A percentile compares a stretch with the other conserved stretches of the same genome.
These are phyloP conservation scores for Cladosporium austrohemisphaericum DNA, from an alignment of 2,329 filamentous ascomycete species.

Conservation along the genomic window DNA sequence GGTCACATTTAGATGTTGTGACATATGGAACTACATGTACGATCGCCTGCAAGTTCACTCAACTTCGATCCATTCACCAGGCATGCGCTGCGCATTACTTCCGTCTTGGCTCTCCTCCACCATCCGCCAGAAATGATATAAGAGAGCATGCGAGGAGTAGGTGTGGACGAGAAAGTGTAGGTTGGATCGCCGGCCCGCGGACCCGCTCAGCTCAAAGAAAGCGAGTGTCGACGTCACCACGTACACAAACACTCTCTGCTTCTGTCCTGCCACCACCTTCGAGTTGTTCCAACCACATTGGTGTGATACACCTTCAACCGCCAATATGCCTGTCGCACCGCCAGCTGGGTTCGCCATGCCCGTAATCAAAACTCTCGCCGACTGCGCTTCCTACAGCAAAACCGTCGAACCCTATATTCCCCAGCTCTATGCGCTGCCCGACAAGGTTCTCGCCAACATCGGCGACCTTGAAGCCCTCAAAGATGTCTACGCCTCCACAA, in stretches of 20 bases:
- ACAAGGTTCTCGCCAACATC: conserved; percentile 51
- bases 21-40: no score
- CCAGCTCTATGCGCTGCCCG: conserved; percentile 48
- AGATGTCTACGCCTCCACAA: conserved; percentile 75
- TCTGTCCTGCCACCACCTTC: no score
- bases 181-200: no score
- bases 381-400: conserved; percentile 71
- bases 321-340: conserved; percentile 17
- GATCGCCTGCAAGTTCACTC: no score
- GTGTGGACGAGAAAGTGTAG: no score
- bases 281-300: not conserved
- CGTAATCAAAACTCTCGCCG: conserved; percentile 62
- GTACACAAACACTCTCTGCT: no score
- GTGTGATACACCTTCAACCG: not conserved
- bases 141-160: no score
- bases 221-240: no score
- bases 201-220: no score
- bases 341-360: conserved; percentile 17
- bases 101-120: not conserved
- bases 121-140: conserved; percentile 8
- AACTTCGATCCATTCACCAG: conserved; percentile 1
- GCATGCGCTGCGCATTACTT: not conserved
- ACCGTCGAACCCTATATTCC: conserved; percentile 77
- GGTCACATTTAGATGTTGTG: no score
- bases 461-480: conserved; percentile 60